Conservation (phyloP, 2,329 filamentous ascomycete genomes). For the Hypoxylon sp. region DNA sequence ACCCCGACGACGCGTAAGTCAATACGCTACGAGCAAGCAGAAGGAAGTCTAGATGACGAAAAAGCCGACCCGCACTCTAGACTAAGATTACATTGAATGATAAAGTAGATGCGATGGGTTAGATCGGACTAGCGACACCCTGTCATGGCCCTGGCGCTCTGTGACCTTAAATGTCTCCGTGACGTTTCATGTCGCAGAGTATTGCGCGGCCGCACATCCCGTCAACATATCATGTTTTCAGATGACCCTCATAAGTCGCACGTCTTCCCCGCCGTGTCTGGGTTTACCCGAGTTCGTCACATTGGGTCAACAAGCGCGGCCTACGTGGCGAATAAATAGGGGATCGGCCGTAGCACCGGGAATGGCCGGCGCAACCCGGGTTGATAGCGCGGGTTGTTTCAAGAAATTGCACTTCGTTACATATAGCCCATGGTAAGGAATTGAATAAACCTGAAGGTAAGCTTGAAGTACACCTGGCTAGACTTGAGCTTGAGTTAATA, state of each 20-base stretch:
- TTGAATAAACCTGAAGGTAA: no score
- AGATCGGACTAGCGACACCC: neutral
- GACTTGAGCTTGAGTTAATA: no score
- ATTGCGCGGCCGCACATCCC: slow-evolving; percentile 13
- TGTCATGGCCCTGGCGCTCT: neutral
- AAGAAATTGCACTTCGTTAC: no score
- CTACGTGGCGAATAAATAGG: no score
- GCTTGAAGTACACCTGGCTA: no score
- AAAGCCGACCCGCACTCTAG: slow-evolving; percentile 1
- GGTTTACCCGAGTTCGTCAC: neutral
- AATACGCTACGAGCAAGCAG: slow-evolving; percentile 7
- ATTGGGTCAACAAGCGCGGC: no score
- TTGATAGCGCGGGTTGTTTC: no score
- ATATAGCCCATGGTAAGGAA: no score
- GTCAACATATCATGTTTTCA: slow-evolving; percentile 14
- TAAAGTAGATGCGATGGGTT: neutral
- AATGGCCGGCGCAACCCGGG: no score
- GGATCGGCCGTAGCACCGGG: no score
- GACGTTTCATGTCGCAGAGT: slow-evolving; percentile 30
- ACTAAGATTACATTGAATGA: neutral
- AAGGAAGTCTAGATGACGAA: slow-evolving; percentile 10
- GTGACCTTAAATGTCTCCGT: slow-evolving; percentile 20
- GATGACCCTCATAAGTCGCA: slow-evolving; percentile 5
- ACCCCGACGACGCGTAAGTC: neutral
- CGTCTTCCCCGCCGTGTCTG: neutral